These are phyloP conservation scores for Baffinella frigidus DNA, from an alignment of 208 protist species.

Conservation along the genomic window DNA sequence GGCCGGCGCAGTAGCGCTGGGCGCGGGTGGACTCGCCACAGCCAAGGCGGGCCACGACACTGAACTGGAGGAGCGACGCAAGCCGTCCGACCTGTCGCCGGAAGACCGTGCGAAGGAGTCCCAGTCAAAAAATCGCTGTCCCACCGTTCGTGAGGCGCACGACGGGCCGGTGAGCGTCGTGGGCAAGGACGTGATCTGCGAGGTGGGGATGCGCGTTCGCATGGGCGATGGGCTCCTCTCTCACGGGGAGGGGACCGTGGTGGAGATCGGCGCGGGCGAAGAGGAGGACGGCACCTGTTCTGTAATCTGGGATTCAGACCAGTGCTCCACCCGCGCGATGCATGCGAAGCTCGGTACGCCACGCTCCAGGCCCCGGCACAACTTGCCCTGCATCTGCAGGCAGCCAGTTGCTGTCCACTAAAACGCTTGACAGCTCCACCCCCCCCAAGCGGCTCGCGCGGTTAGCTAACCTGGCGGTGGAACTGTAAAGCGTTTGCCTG, in stretches of 20 bases:
- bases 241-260: conserved; percentile 6
- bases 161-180: not conserved
- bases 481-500: no score
- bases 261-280: not conserved
- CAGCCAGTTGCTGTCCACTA: no score
- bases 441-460: no score
- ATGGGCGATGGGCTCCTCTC: conserved; percentile 44
- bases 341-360: no score
- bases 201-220: conserved; percentile 32
- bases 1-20: not conserved
- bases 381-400: no score
- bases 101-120: not conserved
- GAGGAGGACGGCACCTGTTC: not conserved
- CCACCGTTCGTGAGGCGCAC: not conserved
- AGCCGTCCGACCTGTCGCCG: not conserved
- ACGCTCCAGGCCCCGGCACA: no score
- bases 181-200: conserved; percentile 10
- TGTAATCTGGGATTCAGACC: conserved; percentile 44
- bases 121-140: not conserved
- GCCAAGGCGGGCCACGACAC: conserved; percentile 39
- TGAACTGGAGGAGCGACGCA: not conserved
- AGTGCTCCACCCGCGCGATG: conserved; percentile 2
- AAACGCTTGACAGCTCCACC: no score
- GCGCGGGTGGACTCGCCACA: not conserved
- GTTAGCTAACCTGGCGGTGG: no score